Base-by-base conservation (phyloP, 2,329 filamentous ascomycete genomes). In the Teratosphaeria pseudoeucalypti region DNA sequence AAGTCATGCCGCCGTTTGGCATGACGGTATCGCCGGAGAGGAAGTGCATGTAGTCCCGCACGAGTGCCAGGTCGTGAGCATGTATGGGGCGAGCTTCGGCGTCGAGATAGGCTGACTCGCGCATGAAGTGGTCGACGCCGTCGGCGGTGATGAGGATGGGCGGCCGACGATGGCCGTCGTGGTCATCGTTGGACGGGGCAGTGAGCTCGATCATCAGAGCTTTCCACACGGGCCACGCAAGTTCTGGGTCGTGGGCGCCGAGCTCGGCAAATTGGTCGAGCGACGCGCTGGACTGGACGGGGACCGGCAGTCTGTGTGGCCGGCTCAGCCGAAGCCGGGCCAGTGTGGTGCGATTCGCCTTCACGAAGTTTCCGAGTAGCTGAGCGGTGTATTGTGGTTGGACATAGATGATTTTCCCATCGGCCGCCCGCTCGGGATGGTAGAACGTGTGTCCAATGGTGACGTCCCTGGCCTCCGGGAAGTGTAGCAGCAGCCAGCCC, bases 391-490 rank as follows among this genome's bases (percentile, higher is more conserved):
- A 94, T 54, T 82, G 80, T 39, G 89, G 87, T 77, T 97, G 94
- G 61, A 85, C 81, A 77, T 92, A 97, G 61, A 80, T 74, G 12
- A 73, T 71, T 5, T 80, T 78, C 11, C 66, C 63, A 6, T 75
- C 70, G 23, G 78, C 75, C 53, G 81, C 81, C 27, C 82, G 80
- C 59, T 92, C 78, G 1, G 86, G 84, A 2, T 84, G 80, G 76
- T 96, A 99, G 62, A 91, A 86, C 49, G 89, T 95, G 69, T 87
- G 82, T 56, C 85, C 90, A 64, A 86, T 89, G 64, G 87, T 86
- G 55, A 96, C 78, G 59, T 96, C 92, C 70, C 92, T 86, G 58
- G 85, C 92, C 90, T 99, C 91, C 43, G 94, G 92, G 57, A 97
- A 81, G 70, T 89, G 87, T 60, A 99, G 81, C 54, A 97, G 91